Base-by-base conservation (phyloP, 2,329 filamentous ascomycete genomes). In the Trichoderma sp. region DNA sequence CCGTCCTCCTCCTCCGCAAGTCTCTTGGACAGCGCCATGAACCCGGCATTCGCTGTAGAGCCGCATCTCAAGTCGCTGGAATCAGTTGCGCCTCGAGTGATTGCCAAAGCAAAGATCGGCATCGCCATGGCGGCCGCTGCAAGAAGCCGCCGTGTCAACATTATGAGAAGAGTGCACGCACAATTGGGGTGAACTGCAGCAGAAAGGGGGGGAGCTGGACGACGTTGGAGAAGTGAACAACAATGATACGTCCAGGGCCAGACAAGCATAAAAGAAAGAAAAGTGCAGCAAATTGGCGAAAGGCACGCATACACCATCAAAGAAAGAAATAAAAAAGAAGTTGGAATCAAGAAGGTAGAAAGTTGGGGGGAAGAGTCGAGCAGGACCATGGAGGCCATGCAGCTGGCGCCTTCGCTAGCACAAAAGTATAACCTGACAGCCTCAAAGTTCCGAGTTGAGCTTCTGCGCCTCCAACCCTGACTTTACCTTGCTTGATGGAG, bases 1-100 rank as follows among this genome's bases (percentile, higher is more conserved):
- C 10, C 3, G 24, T 45, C 45, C n/a, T 54, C 60, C 39, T 63
- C 52, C 28, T 10, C 17, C 15, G 64, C 64, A 58, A 66, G 30
- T 7, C 7, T n/a, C 12, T 30, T 44, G 5, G 45, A 58, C 14
- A 57, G 45, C 14, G 17, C 26, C 26, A 19, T 57, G 19, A 45
- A 54, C 14, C 52, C 7, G 9, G 19, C 39, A 15, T n/a, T 63
- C 12, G 24, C 14, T 5, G 24, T n/a, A 2, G 58, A 21, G 17
- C 51, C 59, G 48, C 64, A 66, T 21, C 12, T 12, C n/a, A 62
- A 50, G 24, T 28, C 7, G 21, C n/a, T 2, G 7, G 44, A 3
- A 17, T 19, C 17, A 9, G 26, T 15, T 50, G 21, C 10, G 4
- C 19, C 17, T 17, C 6, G 21, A 3, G 3, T 21, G 12, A 10